A percentile compares a stretch with the other conserved stretches of the same genome.
Evolutionary conservation across 129 eudicot genomes (phyloP).

Genomic region (Tagetes erecta): DNA sequence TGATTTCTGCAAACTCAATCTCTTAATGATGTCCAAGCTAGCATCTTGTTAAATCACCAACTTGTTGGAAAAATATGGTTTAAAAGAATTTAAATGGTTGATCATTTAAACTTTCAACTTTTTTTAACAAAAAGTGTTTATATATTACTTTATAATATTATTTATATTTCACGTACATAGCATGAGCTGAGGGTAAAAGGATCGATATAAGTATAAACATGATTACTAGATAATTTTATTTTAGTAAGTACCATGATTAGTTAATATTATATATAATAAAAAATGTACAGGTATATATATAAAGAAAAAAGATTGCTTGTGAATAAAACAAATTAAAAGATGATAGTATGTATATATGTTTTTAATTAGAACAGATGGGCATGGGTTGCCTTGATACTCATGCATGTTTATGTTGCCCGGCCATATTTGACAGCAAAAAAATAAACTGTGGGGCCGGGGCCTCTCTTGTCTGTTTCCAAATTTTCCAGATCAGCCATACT

Average conservation of each 20-base stretch:
- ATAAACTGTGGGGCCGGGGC: constrained; percentile 31
- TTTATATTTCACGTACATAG: not conserved
- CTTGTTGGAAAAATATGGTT: not conserved
- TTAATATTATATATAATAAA: not conserved
- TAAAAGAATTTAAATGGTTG: not conserved
- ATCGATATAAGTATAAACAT: not conserved
- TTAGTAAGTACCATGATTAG: not conserved
- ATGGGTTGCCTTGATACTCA: constrained; percentile 37
- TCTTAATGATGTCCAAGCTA: not conserved
- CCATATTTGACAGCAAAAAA: constrained; percentile 28
- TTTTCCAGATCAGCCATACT: constrained; percentile 30
- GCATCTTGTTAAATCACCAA: constrained; percentile 4
- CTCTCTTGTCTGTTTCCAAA: constrained; percentile 8
- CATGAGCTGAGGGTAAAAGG: not conserved
- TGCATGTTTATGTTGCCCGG: constrained; percentile 36
- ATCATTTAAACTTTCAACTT: not conserved
- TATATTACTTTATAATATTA: no score
- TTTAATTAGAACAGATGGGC: constrained; percentile 35
- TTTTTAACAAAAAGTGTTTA: no score
- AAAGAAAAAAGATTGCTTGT: constrained; percentile 29
- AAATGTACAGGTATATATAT: no score
- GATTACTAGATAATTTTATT: not conserved
- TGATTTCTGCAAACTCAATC: not conserved
- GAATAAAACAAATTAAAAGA: constrained; percentile 40
- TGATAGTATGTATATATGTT: constrained; percentile 30